Percentiles rank a stretch among this genome's conserved stretches.
Evolutionary conservation across 805 yeast genomes (phyloP).

Genomic region (Geotrichum ghanense): DNA sequence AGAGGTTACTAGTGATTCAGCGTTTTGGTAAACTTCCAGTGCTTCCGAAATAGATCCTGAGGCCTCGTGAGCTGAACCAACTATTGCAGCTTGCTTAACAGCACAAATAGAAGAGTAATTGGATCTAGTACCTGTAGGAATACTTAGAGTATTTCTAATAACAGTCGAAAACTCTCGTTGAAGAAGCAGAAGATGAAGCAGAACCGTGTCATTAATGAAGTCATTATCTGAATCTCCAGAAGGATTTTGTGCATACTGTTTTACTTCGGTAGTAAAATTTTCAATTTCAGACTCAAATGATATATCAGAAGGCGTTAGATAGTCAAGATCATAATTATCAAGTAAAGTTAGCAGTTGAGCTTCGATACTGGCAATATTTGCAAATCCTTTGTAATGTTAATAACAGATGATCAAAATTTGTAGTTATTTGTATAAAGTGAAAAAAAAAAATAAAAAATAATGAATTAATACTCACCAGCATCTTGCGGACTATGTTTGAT

Average conservation of each 20-base stretch:
- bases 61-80: constrained; percentile 17
- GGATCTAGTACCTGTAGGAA: constrained; percentile 4
- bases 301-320: constrained; percentile 4
- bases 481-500: constrained; percentile 7
- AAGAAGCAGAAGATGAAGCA: constrained; percentile 13
- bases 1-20: constrained; percentile 4
- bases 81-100: constrained; percentile 14
- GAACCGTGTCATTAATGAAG: constrained; percentile 9
- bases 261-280: not conserved
- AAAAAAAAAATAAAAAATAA: too few species aligned
- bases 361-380: constrained; percentile 5
- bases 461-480: constrained; percentile 3
- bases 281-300: constrained; percentile 2
- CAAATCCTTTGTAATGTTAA: constrained; percentile 2
- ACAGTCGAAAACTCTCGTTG: constrained; percentile 10
- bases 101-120: constrained; percentile 11
- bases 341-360: constrained; percentile 5
- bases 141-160: constrained; percentile 6
- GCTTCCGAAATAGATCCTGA: constrained; percentile 12
- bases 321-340: constrained; percentile 5
- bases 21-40: constrained; percentile 8
- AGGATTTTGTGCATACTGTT: not conserved
- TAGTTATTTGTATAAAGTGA: too few species aligned
- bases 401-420: constrained; percentile 3
- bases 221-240: constrained; percentile 7